phyloP scores from a whole-genome alignment of 768 basidiomycete species.

The Auriscalpium microsporum region DNA sequence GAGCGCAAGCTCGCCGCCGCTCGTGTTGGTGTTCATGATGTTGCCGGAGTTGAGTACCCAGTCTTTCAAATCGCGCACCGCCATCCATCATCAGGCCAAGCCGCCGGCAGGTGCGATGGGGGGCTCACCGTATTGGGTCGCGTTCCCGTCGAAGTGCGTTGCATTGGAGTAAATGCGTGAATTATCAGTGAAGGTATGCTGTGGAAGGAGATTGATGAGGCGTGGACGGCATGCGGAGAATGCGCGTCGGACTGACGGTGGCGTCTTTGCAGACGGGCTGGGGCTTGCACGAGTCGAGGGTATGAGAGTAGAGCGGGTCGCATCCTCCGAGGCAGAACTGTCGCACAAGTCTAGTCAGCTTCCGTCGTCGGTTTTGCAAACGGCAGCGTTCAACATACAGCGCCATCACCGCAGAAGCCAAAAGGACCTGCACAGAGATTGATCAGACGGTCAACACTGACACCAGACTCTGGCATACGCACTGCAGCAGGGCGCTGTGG shows the following conservation, averaged over 20 bases:
- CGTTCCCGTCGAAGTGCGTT: constrained; percentile 67
- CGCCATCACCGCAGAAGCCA: constrained; percentile 42
- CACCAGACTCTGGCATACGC: constrained; percentile 10
- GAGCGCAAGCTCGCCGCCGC: constrained; percentile 58
- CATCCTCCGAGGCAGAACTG: constrained; percentile 86
- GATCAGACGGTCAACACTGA: background rate
- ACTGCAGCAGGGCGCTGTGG: constrained; percentile 38
- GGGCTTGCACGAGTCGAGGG: constrained; percentile 58
- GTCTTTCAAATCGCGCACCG: constrained; percentile 35
- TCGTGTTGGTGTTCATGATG: constrained; percentile 53
- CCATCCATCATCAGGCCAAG: background rate
- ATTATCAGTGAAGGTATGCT: constrained; percentile 59
- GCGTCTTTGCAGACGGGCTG: constrained; percentile 62
- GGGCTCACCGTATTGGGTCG: constrained; percentile 48
- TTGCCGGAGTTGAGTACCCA: constrained; percentile 65
- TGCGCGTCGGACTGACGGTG: constrained; percentile 30
- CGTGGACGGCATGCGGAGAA: background rate
- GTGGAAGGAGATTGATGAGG: background rate
- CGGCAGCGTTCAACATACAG: constrained; percentile 21
- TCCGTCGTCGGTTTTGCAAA: background rate
- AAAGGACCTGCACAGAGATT: constrained; percentile 33
- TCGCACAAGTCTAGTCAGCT: constrained; percentile 4
- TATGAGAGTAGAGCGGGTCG: constrained; percentile 63
- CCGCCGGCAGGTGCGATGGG: background rate
- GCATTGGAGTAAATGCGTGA: constrained; percentile 59